Conservation (phyloP, 768 basidiomycete species). For the Cystofilobasidium bisporidii region DNA sequence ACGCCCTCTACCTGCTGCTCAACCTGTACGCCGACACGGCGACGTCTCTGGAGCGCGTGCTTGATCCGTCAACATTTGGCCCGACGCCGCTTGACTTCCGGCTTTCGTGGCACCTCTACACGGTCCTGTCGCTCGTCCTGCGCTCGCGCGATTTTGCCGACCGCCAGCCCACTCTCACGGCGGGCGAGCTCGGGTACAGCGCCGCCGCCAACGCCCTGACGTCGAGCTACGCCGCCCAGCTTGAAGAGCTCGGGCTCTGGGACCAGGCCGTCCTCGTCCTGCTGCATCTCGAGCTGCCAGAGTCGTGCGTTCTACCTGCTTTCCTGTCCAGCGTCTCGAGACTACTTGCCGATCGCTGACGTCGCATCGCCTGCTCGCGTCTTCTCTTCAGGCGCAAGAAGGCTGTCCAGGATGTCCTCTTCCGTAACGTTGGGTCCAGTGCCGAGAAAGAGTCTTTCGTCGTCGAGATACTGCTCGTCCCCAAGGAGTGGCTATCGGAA, state of each 20-base stretch:
- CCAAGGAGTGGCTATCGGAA: conserved; percentile 77
- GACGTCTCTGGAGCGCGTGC: conserved; percentile 54
- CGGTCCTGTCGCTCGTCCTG: conserved; percentile 73
- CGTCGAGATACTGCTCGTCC: conserved; percentile 67
- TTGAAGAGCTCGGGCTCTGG: conserved; percentile 70
- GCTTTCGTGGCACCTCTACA: conserved; percentile 85
- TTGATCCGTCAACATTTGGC: conserved; percentile 64
- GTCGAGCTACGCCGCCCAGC: conserved; percentile 71
- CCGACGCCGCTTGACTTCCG: conserved; percentile 69
- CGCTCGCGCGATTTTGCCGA: conserved; percentile 80
- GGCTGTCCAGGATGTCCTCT: conserved; percentile 69
- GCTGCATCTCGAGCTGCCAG: conserved; percentile 70
- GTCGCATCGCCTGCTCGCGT: not conserved
- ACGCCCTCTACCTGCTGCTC: conserved; percentile 74
- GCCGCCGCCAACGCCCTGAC: conserved; percentile 73
- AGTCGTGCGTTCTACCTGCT: conserved; percentile 58
- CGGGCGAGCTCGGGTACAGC: conserved; percentile 54
- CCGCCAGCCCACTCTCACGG: conserved; percentile 47
- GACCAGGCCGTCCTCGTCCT: conserved; percentile 82
- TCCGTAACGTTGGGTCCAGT: conserved; percentile 44
- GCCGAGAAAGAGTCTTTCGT: conserved; percentile 35
- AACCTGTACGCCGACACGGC: conserved; percentile 55
- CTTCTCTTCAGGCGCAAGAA: conserved; percentile 59
- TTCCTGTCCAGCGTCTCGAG: not conserved
- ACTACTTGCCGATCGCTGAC: not conserved